phyloP scores from a whole-genome alignment of 2,329 filamentous ascomycete genomes.

The Epicoccum sorghinum region DNA sequence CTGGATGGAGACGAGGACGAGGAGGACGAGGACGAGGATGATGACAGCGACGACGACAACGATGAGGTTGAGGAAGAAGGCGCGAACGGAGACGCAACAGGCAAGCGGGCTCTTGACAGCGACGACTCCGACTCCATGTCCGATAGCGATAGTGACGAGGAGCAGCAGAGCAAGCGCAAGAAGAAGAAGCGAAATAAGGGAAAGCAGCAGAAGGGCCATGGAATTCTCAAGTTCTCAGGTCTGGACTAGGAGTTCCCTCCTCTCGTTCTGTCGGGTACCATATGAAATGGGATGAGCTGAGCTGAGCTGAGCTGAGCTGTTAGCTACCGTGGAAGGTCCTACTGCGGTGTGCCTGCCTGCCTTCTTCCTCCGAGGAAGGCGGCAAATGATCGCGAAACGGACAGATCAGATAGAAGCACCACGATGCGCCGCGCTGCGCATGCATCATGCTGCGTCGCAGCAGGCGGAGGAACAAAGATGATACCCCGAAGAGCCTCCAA shows the following conservation, averaged over 20 bases:
- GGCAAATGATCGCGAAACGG: too few species aligned
- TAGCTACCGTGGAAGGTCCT: too few species aligned
- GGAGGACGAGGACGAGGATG: constrained; percentile 55
- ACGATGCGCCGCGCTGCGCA: too few species aligned
- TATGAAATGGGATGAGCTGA: too few species aligned
- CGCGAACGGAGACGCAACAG: constrained; percentile 39
- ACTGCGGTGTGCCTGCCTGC: too few species aligned
- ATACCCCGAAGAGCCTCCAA: too few species aligned
- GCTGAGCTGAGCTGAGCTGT: too few species aligned
- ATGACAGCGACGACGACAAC: constrained; percentile 49
- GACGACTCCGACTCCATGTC: constrained; percentile 53
- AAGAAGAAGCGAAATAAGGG: constrained; percentile 51
- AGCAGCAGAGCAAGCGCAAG: constrained; percentile 48
- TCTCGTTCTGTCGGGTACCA: too few species aligned
- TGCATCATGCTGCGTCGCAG: too few species aligned
- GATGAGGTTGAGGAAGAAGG: background rate
- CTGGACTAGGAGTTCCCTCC: constrained; percentile 25
- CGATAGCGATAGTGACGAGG: constrained; percentile 52
- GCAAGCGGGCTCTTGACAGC: constrained; percentile 38
- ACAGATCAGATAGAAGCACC: too few species aligned
- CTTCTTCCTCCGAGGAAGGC: too few species aligned
- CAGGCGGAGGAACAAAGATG: too few species aligned
- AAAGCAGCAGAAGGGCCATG: constrained; percentile 41
- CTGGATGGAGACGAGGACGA: constrained; percentile 59
- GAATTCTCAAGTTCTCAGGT: constrained; percentile 46